Evolutionary conservation across 2,329 filamentous ascomycete species (phyloP), one percentile per base, ranked within the genome.

Genomic region (Apiospora kogelbergensis): DNA sequence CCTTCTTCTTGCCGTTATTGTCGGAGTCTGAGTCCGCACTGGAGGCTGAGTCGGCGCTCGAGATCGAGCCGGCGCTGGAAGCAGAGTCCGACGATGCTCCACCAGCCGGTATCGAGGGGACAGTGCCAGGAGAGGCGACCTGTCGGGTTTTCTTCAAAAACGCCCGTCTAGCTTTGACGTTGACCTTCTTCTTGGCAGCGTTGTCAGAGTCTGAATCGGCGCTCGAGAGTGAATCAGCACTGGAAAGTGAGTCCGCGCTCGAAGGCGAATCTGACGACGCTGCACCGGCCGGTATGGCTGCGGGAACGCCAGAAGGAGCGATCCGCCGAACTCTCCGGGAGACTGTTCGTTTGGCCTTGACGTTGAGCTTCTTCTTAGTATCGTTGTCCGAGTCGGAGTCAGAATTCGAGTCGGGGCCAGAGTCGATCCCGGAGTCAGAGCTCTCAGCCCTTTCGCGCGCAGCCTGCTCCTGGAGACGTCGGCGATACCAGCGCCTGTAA

Each of bases 401-500:
- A 13, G 40, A 65, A 22, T 44, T 26, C 2, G 37, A 42, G 26
- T 42, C 63, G 76, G 68, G 0, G 82, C 40, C 63, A 1, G 63
- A 45, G 24, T 45, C 63, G 0, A n/a, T 10, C 10, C 11, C 63
- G 9, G 63, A 65, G 24, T 45, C 63, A 22, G 63, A 45, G 41
- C 63, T 60, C 4, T 37, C 26, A 26, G 53, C 53, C 17, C 6
- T 9, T 30, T 17, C 15, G 11, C 53, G 20, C 3, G 30, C 53
- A 20, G 53, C 53, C 53, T 60, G 53, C 9, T 60, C 53, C 30
- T 37, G 26, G 15, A 37, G 53, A n/a, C 26, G 53, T 13, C 53
- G 53, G 53, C 53, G 53, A 11, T 60, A 60, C 53, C 53, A 60
- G 53, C 53, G 53, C 30, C 30, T n/a, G 20, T 33, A 60, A 37